Conservation (phyloP, 2,329 filamentous ascomycete genomes). For the Botrytis pseudocinerea region DNA sequence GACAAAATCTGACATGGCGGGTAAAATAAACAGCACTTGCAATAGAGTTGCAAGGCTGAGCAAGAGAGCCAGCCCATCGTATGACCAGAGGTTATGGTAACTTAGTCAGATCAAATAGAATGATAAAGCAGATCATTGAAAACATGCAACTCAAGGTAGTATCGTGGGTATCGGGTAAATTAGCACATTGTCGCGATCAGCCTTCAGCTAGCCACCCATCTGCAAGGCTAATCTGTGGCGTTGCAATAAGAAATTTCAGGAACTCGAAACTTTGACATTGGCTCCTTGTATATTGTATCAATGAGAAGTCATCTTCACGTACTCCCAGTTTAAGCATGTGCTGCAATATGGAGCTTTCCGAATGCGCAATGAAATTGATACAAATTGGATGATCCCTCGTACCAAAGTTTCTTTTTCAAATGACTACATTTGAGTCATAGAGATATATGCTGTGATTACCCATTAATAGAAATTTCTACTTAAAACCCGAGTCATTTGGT, state of each 20-base stretch:
- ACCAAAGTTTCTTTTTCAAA: not conserved
- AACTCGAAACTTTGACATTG: not conserved
- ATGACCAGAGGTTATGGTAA: not conserved
- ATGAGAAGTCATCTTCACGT: not conserved
- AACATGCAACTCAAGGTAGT: slow-evolving; percentile 9
- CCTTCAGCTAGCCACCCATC: not conserved
- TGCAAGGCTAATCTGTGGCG: not conserved
- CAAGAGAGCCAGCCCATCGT: not conserved
- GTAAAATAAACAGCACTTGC: not conserved
- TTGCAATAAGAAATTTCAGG: not conserved
- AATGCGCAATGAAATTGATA: not conserved
- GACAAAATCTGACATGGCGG: not conserved
- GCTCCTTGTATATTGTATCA: not conserved
- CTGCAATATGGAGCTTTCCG: not conserved
- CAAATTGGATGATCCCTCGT: no score
- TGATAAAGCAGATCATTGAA: not conserved
- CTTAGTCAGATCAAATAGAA: not conserved
- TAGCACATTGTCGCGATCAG: not conserved
- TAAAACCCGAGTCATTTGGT: no score
- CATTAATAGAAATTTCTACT: not conserved
- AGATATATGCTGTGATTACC: no score
- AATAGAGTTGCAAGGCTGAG: slow-evolving; percentile 6
- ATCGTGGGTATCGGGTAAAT: not conserved
- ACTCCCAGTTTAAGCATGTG: not conserved
- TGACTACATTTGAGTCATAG: not conserved